Evolutionary conservation across 2,329 filamentous ascomycete species (phyloP), one percentile per base, ranked within the genome.

Genomic region (Myriosclerotinia scirpicola): DNA sequence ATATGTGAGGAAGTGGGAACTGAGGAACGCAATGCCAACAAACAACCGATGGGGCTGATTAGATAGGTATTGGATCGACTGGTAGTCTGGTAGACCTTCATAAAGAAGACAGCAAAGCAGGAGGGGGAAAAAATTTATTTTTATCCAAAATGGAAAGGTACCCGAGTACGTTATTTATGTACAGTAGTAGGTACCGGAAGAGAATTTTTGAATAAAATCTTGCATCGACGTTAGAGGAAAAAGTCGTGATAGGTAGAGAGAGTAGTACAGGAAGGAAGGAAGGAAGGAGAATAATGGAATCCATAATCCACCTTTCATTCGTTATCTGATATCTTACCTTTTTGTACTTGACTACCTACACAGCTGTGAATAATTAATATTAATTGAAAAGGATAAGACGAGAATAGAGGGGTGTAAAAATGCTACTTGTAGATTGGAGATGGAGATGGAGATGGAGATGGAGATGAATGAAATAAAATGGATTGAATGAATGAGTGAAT

Each of bases 51-150:
- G 64, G 64, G 48, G 30, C 48, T 48, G 54, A 60, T 34, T 42
- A 34, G 42, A 48, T 50, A 52, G 54, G 63, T 30, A 65, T 65
- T 65, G 54, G 63, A 59, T 52, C 53, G 53, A 48, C 38, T 58
- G 26, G 26, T 26, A 26, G 26, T 26, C 26, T 26, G 26, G 26
- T 26, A 36, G 38, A 42, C 50, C 42, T 56, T 64, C 42, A 52
- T 59, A 38, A 50, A 52, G 22, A 59, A 42, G 55, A 65, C 54
- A 65, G 36, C 64, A 60, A 65, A 65, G 64, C 64, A 60, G 44
- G 54, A 60, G 34, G 12, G 14, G 48, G 20, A 4, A 26, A 59
- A 52, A n/a, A 52, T 30, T 36, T 7, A 34, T 11, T 30, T 48
- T 38, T 30, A 26, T 61, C 14, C 15, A 46, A 59, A 56, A 38